A percentile compares a stretch with the other conserved stretches of the same genome.
phyloP scores from a whole-genome alignment of 2,329 filamentous ascomycete species.

The Alternaria sp. region DNA sequence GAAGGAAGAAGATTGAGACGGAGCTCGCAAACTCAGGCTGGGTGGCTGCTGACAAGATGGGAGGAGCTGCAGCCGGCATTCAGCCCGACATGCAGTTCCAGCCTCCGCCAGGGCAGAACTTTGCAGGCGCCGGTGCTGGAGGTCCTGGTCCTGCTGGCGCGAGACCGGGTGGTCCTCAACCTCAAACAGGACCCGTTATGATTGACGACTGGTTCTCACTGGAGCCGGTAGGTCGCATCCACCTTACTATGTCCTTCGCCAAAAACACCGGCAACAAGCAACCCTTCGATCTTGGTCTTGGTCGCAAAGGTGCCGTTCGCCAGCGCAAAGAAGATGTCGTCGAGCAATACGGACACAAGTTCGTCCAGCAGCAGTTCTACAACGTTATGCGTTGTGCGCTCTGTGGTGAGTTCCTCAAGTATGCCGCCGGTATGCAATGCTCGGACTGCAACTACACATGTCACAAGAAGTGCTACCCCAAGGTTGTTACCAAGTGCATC shows the following conservation, averaged over 20 bases:
- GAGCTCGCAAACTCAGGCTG: conserved; percentile 94
- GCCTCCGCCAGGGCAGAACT: conserved; percentile 53
- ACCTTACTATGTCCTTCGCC: conserved; percentile 87
- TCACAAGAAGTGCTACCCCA: conserved; percentile 95
- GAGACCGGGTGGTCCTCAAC: conserved; percentile 49
- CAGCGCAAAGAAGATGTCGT: conserved; percentile 98
- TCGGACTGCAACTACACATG: conserved; percentile 99
- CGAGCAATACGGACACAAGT: conserved; percentile 99
- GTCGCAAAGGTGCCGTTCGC: conserved; percentile 92
- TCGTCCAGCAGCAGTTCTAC: conserved; percentile 98
- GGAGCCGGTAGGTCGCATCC: conserved; percentile 90
- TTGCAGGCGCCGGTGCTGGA: conserved; percentile 43
- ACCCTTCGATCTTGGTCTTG: conserved; percentile 86
- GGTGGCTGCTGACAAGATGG: conserved; percentile 97
- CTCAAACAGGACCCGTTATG: conserved; percentile 62
- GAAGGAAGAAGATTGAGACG: conserved; percentile 94
- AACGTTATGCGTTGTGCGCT: conserved; percentile 99
- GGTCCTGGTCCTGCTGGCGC: conserved; percentile 48
- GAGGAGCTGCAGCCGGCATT: conserved; percentile 58
- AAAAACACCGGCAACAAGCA: conserved; percentile 87
- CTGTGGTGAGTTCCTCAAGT: conserved; percentile 97
- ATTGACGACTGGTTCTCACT: conserved; percentile 98
- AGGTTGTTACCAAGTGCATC: conserved; percentile 98
- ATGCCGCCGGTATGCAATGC: conserved; percentile 98
- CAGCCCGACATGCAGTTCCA: conserved; percentile 63